Percentiles rank a stretch among this genome's conserved stretches.
Conservation (phyloP, 345 rosid genomes). For the Theobroma cacao region DNA sequence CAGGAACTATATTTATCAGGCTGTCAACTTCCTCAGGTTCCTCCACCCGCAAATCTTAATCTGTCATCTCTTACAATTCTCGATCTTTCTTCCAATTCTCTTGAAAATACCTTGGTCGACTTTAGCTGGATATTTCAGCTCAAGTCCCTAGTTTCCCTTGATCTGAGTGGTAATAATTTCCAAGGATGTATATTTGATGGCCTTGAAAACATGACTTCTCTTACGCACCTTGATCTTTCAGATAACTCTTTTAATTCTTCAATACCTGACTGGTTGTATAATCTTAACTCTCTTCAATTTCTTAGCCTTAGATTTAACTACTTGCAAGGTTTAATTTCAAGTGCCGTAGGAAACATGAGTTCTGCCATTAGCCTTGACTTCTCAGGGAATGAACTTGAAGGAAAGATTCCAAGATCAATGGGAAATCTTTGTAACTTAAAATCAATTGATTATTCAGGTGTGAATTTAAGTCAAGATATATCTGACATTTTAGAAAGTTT, state of each 20-base stretch:
- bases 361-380: not conserved
- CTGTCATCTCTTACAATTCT: not conserved
- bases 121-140: not conserved
- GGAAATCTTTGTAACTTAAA: not conserved
- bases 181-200: not conserved
- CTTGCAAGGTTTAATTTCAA: not conserved
- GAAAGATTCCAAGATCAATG: not conserved
- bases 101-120: not conserved
- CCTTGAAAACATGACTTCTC: slow-evolving; percentile 16
- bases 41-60: not conserved
- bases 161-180: not conserved
- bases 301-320: not conserved
- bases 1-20: not conserved
- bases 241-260: slow-evolving; percentile 39
- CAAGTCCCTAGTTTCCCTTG: not conserved
- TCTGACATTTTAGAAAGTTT: not conserved
- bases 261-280: slow-evolving; percentile 33
- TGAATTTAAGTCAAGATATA: not conserved
- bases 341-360: slow-evolving; percentile 1
- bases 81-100: not conserved
- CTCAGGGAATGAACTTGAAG: not conserved
- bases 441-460: not conserved
- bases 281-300: not conserved
- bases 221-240: slow-evolving; percentile 34
- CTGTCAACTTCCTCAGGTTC: not conserved